These are phyloP conservation scores for Backusella luteola DNA, from an alignment of 192 early-diverging fungal species.

Conservation along the genomic window DNA sequence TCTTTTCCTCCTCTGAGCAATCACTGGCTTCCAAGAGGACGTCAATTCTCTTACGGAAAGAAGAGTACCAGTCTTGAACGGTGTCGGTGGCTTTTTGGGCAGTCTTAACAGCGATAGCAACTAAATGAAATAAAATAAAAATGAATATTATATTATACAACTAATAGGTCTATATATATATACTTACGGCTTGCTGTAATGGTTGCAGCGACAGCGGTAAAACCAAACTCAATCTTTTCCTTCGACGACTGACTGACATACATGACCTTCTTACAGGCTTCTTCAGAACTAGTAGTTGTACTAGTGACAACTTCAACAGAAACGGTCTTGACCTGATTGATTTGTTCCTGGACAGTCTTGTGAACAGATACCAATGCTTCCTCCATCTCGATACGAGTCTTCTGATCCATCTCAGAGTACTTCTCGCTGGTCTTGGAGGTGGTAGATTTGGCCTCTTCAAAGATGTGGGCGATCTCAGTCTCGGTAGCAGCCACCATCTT, in stretches of 20 bases:
- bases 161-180: background rate
- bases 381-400: slow-evolving; percentile 1
- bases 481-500: background rate
- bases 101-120: background rate
- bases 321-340: slow-evolving; percentile 12
- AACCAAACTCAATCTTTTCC: slow-evolving; percentile 1
- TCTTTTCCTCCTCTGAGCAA: background rate
- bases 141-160: background rate
- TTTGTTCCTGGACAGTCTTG: slow-evolving; percentile 3
- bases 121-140: background rate
- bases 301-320: background rate
- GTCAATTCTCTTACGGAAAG: background rate
- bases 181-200: slow-evolving; percentile 10
- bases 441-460: slow-evolving; percentile 12
- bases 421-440: slow-evolving; percentile 8
- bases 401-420: background rate
- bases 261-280: background rate
- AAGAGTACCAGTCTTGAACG: slow-evolving; percentile 3
- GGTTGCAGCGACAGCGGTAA: background rate
- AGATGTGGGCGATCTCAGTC: background rate
- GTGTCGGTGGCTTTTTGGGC: slow-evolving; percentile 12
- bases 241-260: background rate
- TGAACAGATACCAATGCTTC: slow-evolving; percentile 2
- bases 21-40: slow-evolving; percentile 1
- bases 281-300: slow-evolving; percentile 3